Evolutionary conservation across 225 moss, liverwort and hornwort species (phyloP), one percentile per base, ranked within the genome.

Genomic region (Antitrichia curtipendula): DNA sequence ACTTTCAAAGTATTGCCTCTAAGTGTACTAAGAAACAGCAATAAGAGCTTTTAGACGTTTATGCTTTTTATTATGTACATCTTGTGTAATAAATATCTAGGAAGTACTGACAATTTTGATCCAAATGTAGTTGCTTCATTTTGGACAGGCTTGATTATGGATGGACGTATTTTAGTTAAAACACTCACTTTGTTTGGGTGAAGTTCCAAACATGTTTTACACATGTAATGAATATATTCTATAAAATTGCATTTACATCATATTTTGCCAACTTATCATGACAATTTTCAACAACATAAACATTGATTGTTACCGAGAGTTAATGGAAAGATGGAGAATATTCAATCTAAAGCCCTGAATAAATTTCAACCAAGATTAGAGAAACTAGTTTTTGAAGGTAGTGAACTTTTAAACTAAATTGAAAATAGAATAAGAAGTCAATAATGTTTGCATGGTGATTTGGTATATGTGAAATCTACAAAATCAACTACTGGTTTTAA

Each of bases 241-340:
- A 11, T 54, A 4, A 77, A n/a, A 54, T 77, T 81, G 5, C 34
- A 24, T 62, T 62, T 1, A 34, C 15, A 47, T 40, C 10, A 47
- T 61, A 16, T 32, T 62, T 75, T 76, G 23, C 24, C 16, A 54
- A 77, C 7, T n/a, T 6, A 10, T 54, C 4, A n/a, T n/a, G 6
- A 54, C 0, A 14, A 0, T 24, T 76, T 24, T 54, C 1, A 54
- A 16, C 2, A 36, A 24, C 2, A n/a, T n/a, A n/a, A n/a, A n/a
- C n/a, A 54, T 24, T 76, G 9, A 40, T 57, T 57, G 28, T 40
- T 57, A 6, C 3, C 0, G 40, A 38, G 4, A 57, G 0, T 28
- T 57, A 0, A 28, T 41, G 0, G 7, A 28, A 78, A 58, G 17
- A 40, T 78, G 19, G 78, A 58, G 8, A 58, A 28, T 40, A 40